Evolutionary conservation across 2,329 filamentous ascomycete genomes (phyloP).

Genomic region (Gnomoniopsis sp.): DNA sequence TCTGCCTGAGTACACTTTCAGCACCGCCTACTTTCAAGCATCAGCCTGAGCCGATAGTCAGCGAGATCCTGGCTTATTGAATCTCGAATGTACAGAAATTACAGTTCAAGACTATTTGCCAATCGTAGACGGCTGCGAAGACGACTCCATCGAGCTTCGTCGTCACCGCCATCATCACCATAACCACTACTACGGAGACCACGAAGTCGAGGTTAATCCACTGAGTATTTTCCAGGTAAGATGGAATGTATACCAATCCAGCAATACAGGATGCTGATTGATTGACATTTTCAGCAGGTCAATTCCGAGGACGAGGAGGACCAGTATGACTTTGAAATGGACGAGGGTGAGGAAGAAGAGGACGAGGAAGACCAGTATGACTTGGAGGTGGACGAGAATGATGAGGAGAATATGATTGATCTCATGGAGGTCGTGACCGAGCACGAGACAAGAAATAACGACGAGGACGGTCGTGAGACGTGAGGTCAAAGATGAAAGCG

Average conservation of each 20-base stretch:
- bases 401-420: background rate
- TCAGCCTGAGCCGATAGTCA: no score
- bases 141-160: background rate
- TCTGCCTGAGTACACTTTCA: slow-evolving; percentile 21
- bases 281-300: background rate
- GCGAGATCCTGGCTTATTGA: background rate
- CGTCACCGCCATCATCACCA: background rate
- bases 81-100: slow-evolving; percentile 2
- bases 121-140: slow-evolving; percentile 18
- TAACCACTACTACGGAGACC: background rate
- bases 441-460: background rate
- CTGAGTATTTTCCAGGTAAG: slow-evolving; percentile 12
- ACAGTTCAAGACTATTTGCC: slow-evolving; percentile 20
- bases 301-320: slow-evolving; percentile 19
- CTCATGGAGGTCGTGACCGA: background rate
- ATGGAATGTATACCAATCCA: background rate
- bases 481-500: no score
- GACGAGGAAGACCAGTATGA: slow-evolving; percentile 22
- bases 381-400: background rate
- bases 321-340: slow-evolving; percentile 19
- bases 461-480: background rate
- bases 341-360: slow-evolving; percentile 21
- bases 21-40: background rate
- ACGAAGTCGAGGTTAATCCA: background rate
- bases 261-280: background rate